These are phyloP conservation scores for Thermomyces lanuginosus DNA, from an alignment of 2,329 filamentous ascomycete species.

Conservation along the genomic window DNA sequence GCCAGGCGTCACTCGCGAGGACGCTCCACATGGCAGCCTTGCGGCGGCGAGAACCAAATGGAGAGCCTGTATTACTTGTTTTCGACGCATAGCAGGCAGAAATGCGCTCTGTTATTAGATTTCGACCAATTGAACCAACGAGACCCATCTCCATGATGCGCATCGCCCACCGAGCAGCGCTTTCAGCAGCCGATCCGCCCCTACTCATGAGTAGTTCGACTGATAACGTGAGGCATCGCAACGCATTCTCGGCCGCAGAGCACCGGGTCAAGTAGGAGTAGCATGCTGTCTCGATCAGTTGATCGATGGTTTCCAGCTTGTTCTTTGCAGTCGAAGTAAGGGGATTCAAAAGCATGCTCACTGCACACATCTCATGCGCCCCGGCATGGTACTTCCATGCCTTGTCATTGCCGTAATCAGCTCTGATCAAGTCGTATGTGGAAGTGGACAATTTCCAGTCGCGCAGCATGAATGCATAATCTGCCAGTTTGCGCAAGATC, in stretches of 20 bases:
- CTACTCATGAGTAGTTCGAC: slow-evolving; percentile 70
- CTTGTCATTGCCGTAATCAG: slow-evolving; percentile 87
- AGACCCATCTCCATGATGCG: slow-evolving; percentile 65
- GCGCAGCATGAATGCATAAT: slow-evolving; percentile 91
- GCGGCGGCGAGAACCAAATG: slow-evolving; percentile 55
- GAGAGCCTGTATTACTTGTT: slow-evolving; percentile 46
- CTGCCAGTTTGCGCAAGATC: slow-evolving; percentile 78
- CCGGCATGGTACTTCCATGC: slow-evolving; percentile 93
- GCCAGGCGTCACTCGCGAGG: slow-evolving; percentile 70
- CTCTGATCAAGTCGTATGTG: slow-evolving; percentile 76
- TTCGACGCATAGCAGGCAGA: slow-evolving; percentile 70
- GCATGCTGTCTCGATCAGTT: slow-evolving; percentile 74
- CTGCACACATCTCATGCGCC: slow-evolving; percentile 83
- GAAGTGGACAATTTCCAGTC: slow-evolving; percentile 89
- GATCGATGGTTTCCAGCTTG: slow-evolving; percentile 64
- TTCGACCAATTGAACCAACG: slow-evolving; percentile 58
- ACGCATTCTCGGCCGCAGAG: slow-evolving; percentile 58
- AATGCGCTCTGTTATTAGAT: slow-evolving; percentile 70
- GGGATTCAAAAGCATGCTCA: slow-evolving; percentile 65
- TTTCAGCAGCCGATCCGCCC: slow-evolving; percentile 65
- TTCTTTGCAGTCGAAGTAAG: slow-evolving; percentile 56
- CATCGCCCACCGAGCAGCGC: slow-evolving; percentile 71
- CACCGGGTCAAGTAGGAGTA: slow-evolving; percentile 89
- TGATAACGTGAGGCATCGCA: slow-evolving; percentile 59
- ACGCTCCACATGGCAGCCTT: slow-evolving; percentile 86